phyloP scores from a whole-genome alignment of 2,329 filamentous ascomycete genomes.

The Colletotrichum sansevieriae region DNA sequence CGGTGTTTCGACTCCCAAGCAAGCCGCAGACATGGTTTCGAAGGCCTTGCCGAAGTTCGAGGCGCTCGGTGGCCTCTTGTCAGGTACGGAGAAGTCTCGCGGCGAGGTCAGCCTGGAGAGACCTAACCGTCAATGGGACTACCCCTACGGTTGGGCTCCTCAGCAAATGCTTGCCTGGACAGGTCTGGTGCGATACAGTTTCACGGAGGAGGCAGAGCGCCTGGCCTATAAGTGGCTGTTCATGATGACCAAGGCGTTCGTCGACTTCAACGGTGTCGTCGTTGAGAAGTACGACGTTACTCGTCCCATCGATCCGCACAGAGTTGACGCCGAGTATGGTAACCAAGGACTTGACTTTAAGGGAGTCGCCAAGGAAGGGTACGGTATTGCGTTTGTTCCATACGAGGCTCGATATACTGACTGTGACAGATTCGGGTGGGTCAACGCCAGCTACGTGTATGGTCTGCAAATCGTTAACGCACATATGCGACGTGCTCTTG shows the following conservation, averaged over 20 bases:
- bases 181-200: conserved; percentile 90
- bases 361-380: conserved; percentile 96
- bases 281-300: conserved; percentile 99
- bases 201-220: conserved; percentile 88
- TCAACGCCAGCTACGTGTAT: conserved; percentile 97
- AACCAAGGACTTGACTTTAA: conserved; percentile 97
- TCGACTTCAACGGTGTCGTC: conserved; percentile 97
- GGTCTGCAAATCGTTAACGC: conserved; percentile 89
- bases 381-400: conserved; percentile 56
- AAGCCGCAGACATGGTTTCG: conserved; percentile 85
- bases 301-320: conserved; percentile 87
- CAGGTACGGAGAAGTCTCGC: conserved; percentile 90
- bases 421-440: conserved; percentile 88
- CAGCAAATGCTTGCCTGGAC: conserved; percentile 99
- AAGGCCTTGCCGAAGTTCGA: conserved; percentile 90
- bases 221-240: conserved; percentile 97
- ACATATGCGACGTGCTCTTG: conserved; percentile 89
- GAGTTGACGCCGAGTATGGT: conserved; percentile 96
- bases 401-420: conserved; percentile 46
- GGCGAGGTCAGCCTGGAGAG: conserved; percentile 83
- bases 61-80: conserved; percentile 86
- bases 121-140: conserved; percentile 98
- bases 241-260: conserved; percentile 98
- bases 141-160: conserved; percentile 97
- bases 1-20: conserved; percentile 84